Conservation (phyloP, 176 grass and related monocot genomes). For the Sorghum bicolor region Sorghum_bicolor_NCBIv3 NC_012876.2:2032501-2033000, state of each 20-base stretch:
- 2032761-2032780: conserved; percentile 61
- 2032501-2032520: conserved; percentile 90
- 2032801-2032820: conserved; percentile 68
- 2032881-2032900: conserved; percentile 71
- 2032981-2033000: conserved; percentile 42
- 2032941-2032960: conserved; percentile 43
- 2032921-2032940: conserved; percentile 22
- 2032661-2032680: neutral
- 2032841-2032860: conserved; percentile 73
- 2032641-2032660: conserved; percentile 9
- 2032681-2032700: neutral
- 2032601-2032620: neutral
- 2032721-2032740: conserved; percentile 73
- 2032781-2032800: conserved; percentile 52
- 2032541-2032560: conserved; percentile 62
- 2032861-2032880: conserved; percentile 59
- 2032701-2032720: conserved; percentile 80
- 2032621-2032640: conserved; percentile 15
- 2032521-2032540: conserved; percentile 67
- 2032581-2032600: conserved; percentile 68
- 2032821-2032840: conserved; percentile 57
- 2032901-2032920: conserved; percentile 38
- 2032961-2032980: conserved; percentile 43
- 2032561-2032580: conserved; percentile 81
- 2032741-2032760: conserved; percentile 76